Evolutionary conservation across 192 early-diverging fungal genomes (phyloP).

Genomic region (Gaertneriomyces semiglobifer): DNA sequence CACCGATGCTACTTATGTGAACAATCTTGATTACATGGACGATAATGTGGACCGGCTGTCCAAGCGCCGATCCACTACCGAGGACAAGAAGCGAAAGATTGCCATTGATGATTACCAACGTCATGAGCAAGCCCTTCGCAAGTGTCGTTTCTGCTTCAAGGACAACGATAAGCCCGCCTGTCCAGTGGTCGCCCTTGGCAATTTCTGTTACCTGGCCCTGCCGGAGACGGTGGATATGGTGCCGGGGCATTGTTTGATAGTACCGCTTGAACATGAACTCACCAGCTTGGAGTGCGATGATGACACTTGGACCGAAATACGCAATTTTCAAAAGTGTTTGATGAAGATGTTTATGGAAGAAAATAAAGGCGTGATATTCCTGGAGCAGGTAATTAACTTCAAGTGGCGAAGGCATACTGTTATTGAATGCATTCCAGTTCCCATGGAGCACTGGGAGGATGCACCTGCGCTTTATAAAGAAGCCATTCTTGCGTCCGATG

Average conservation of each 20-base stretch:
- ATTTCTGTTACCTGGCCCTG: slow-evolving; percentile 73
- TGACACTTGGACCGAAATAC: slow-evolving; percentile 89
- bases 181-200: slow-evolving; percentile 74
- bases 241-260: slow-evolving; percentile 86
- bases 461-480: slow-evolving; percentile 81
- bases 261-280: slow-evolving; percentile 79
- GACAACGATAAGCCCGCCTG: slow-evolving; percentile 61
- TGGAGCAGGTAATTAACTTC: slow-evolving; percentile 83
- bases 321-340: slow-evolving; percentile 95
- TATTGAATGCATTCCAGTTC: slow-evolving; percentile 92
- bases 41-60: slow-evolving; percentile 79
- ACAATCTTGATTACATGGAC: slow-evolving; percentile 90
- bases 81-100: slow-evolving; percentile 61
- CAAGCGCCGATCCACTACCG: slow-evolving; percentile 52
- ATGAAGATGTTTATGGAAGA: slow-evolving; percentile 79
- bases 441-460: slow-evolving; percentile 67
- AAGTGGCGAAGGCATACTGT: slow-evolving; percentile 74
- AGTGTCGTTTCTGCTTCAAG: slow-evolving; percentile 77
- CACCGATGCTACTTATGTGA: slow-evolving; percentile 60
- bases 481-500: slow-evolving; percentile 67
- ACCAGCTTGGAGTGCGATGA: slow-evolving; percentile 87
- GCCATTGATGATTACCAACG: slow-evolving; percentile 68
- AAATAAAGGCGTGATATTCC: slow-evolving; percentile 73
- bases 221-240: slow-evolving; percentile 70
- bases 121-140: slow-evolving; percentile 61